phyloP scores from a whole-genome alignment of 768 basidiomycete species.

The Agrocybe chaxingu region DNA sequence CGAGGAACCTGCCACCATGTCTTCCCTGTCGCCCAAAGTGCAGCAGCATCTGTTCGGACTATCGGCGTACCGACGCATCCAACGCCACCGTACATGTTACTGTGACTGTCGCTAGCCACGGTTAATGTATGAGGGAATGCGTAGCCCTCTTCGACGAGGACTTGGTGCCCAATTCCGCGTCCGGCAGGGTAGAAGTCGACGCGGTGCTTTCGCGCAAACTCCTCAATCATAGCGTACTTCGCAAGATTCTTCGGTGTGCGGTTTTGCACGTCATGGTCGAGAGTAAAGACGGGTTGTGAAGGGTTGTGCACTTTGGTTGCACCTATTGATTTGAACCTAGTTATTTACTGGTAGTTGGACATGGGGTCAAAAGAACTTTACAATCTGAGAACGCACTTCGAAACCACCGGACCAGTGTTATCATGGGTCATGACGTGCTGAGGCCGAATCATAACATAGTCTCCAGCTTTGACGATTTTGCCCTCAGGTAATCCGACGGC shows the following conservation, averaged over 20 bases:
- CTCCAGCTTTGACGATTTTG: conserved; percentile 84
- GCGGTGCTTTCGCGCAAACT: conserved; percentile 78
- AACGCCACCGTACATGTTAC: conserved; percentile 99
- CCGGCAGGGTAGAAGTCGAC: conserved; percentile 98
- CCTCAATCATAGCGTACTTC: conserved; percentile 91
- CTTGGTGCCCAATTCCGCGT: conserved; percentile 95
- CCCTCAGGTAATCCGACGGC: conserved; percentile 84
- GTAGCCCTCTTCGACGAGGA: conserved; percentile 97
- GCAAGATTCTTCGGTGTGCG: conserved; percentile 83
- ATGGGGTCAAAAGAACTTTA: background rate
- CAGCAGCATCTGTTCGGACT: conserved; percentile 92
- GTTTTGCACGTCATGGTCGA: conserved; percentile 99
- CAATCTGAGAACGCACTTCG: conserved; percentile 63
- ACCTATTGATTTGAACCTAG: conserved; percentile 92
- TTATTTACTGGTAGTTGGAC: conserved; percentile 4
- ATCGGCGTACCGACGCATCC: conserved; percentile 97
- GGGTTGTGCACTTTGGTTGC: conserved; percentile 81
- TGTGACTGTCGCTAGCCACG: conserved; percentile 94
- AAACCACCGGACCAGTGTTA: conserved; percentile 97
- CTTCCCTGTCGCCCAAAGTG: conserved; percentile 95
- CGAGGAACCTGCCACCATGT: conserved; percentile 99
- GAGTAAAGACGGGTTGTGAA: conserved; percentile 88
- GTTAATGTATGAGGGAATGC: conserved; percentile 95
- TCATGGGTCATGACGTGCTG: conserved; percentile 99
- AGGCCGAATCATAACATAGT: conserved; percentile 99